These are phyloP conservation scores for Acacia crassicarpa DNA, from an alignment of 306 rosid genomes.

Conservation along the genomic window DNA sequence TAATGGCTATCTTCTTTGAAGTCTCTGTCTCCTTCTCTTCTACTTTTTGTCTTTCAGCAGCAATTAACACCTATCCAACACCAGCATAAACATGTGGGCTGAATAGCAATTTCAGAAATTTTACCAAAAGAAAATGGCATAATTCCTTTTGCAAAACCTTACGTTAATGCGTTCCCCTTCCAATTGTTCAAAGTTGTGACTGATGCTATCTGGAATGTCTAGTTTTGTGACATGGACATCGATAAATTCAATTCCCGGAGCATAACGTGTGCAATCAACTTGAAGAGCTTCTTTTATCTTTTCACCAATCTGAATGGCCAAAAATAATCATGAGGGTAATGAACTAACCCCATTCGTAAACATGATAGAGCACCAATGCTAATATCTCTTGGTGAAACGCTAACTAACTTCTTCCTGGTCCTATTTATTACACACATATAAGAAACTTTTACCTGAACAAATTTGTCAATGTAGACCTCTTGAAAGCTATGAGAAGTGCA, in stretches of 20 bases:
- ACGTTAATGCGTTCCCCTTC: conserved; percentile 97
- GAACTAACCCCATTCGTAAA: too few relatives aligned
- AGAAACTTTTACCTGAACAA: too few relatives aligned
- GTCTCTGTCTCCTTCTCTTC: conserved; percentile 94
- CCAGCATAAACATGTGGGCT: conserved; percentile 22
- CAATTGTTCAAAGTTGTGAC: conserved; percentile 77
- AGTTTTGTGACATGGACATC: conserved; percentile 87
- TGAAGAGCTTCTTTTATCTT: conserved; percentile 93
- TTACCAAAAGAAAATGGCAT: neutral
- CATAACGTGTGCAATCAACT: conserved; percentile 86
- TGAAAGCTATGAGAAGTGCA: too few relatives aligned
- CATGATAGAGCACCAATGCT: neutral
- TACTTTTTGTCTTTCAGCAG: conserved; percentile 79
- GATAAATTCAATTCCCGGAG: conserved; percentile 85
- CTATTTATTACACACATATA: too few relatives aligned
- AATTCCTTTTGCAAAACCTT: conserved; percentile 4
- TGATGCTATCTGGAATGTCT: conserved; percentile 70
- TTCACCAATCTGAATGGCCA: conserved; percentile 75
- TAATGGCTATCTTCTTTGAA: conserved; percentile 80
- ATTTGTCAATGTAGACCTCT: too few relatives aligned
- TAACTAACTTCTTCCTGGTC: too few relatives aligned
- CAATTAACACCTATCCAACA: conserved; percentile 77
- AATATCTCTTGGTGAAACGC: neutral
- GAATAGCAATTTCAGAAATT: neutral
- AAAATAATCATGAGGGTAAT: neutral